Conservation (phyloP, 805 yeast species). For the Metschnikowia koreensis region DNA sequence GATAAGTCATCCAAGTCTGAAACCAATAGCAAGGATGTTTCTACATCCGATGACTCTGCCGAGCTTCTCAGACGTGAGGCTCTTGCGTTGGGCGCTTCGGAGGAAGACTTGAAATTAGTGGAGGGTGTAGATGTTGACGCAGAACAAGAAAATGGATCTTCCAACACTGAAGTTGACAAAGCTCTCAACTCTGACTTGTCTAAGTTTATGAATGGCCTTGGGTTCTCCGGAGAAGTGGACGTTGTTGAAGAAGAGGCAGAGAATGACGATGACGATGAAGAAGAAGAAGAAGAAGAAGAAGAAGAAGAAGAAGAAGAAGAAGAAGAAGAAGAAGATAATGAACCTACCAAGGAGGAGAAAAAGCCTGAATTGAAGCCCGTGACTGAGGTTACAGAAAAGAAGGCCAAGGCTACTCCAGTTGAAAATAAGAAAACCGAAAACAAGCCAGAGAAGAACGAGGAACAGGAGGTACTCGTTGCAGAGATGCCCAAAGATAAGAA, state of each 20-base stretch:
- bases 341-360: slow-evolving; percentile 21
- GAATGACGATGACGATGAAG: slow-evolving; percentile 38
- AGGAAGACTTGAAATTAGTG: slow-evolving; percentile 70
- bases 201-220: slow-evolving; percentile 64
- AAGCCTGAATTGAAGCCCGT: slow-evolving; percentile 26
- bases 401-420: slow-evolving; percentile 10
- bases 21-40: slow-evolving; percentile 6
- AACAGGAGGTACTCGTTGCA: slow-evolving; percentile 15
- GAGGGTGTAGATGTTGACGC: slow-evolving; percentile 53
- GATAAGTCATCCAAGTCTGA: slow-evolving; percentile 9
- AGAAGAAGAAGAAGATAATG: slow-evolving; percentile 30
- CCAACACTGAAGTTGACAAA: slow-evolving; percentile 39
- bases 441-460: slow-evolving; percentile 22
- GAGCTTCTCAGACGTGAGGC: slow-evolving; percentile 68
- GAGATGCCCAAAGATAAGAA: slow-evolving; percentile 21
- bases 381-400: slow-evolving; percentile 23
- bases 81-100: slow-evolving; percentile 78
- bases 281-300: slow-evolving; percentile 31
- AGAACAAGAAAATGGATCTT: slow-evolving; percentile 46
- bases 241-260: slow-evolving; percentile 23
- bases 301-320: slow-evolving; percentile 40
- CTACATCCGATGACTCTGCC: slow-evolving; percentile 11
- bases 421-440: slow-evolving; percentile 8
- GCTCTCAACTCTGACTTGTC: slow-evolving; percentile 53
- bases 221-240: slow-evolving; percentile 43